Conservation (phyloP, 1,284 basidiomycete genomes). For the Xerocomus amazonicus region DNA sequence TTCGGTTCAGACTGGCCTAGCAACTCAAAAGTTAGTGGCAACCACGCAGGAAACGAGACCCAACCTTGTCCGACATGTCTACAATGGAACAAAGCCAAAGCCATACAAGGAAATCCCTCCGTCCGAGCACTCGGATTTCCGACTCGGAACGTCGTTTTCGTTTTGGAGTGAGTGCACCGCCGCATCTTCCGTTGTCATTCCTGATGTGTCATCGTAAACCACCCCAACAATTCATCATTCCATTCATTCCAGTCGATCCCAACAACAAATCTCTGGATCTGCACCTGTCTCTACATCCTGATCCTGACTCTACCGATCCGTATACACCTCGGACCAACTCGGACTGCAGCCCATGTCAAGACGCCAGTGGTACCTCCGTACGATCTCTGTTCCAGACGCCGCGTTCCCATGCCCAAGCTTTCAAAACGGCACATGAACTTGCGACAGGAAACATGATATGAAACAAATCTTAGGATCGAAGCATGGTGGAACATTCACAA, state of each 20-base stretch:
- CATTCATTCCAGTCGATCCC: no score
- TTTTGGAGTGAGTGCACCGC: neutral
- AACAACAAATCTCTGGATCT: no score
- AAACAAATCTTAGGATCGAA: neutral
- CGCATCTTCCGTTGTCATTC: neutral
- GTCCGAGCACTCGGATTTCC: neutral
- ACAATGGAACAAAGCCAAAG: slow-evolving; percentile 13
- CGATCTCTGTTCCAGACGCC: no score
- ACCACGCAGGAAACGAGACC: neutral
- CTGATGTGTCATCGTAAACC: neutral
- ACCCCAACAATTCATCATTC: no score
- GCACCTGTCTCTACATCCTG: no score
- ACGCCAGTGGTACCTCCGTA: no score
- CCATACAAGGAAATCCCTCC: slow-evolving; percentile 8
- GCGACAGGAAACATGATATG: neutral
- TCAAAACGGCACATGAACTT: no score
- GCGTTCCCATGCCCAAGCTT: no score
- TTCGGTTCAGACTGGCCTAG: neutral
- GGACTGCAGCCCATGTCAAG: no score
- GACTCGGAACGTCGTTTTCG: neutral
- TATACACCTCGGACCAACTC: no score
- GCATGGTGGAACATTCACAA: neutral
- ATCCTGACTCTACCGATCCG: no score
- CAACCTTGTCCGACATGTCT: neutral
- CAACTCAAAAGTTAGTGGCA: neutral